phyloP scores from a whole-genome alignment of 1,284 basidiomycete species.

The Lentinus polychrous region DNA sequence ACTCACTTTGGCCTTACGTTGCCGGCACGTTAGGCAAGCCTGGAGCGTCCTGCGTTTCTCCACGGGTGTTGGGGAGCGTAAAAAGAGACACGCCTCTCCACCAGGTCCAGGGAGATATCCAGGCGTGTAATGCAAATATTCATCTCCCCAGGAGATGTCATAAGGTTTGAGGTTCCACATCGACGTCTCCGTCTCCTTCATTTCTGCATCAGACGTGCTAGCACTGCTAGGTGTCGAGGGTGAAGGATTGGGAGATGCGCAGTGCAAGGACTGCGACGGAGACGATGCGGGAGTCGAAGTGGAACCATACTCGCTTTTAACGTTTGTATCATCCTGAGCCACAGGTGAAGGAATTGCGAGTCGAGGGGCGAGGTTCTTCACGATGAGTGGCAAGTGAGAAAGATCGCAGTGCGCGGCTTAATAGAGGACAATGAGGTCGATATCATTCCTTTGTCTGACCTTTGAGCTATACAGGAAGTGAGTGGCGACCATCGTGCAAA shows the following conservation, averaged over 20 bases:
- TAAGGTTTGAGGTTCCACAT: conserved; percentile 37
- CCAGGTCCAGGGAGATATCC: conserved; percentile 36
- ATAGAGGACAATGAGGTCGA: too few relatives aligned
- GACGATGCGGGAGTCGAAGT: not conserved
- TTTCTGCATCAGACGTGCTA: not conserved
- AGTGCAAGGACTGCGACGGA: not conserved
- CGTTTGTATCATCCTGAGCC: not conserved
- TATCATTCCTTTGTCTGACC: too few relatives aligned
- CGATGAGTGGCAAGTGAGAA: too few relatives aligned
- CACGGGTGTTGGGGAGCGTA: conserved; percentile 35
- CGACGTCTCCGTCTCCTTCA: conserved; percentile 18
- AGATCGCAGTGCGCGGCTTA: too few relatives aligned
- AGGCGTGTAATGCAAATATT: conserved; percentile 30
- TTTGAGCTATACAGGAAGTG: too few relatives aligned
- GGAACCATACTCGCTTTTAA: too few relatives aligned
- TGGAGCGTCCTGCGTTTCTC: conserved; percentile 34
- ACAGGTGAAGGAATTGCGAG: not conserved
- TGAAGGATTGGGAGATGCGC: not conserved
- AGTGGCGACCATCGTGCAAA: not conserved
- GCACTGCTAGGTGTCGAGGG: not conserved
- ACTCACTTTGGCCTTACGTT: conserved; percentile 39
- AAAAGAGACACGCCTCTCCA: conserved; percentile 31
- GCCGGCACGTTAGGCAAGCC: conserved; percentile 38
- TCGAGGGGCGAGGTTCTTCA: not conserved
- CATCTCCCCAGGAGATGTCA: conserved; percentile 34